phyloP scores from a whole-genome alignment of 1,284 basidiomycete genomes.

The Austroboletus rostrupii region DNA sequence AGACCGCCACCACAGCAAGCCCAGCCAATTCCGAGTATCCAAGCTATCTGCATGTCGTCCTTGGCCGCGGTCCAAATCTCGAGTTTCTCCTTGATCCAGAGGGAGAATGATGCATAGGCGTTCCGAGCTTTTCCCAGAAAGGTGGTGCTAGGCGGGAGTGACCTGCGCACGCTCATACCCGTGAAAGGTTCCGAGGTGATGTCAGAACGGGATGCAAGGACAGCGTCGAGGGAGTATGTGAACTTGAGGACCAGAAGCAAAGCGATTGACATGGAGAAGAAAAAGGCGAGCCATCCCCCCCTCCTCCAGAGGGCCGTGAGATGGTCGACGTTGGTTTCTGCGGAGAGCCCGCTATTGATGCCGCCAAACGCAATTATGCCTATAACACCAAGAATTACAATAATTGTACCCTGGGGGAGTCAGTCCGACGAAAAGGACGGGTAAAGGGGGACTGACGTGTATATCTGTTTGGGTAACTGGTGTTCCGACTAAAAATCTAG shows the following conservation, averaged over 20 bases:
- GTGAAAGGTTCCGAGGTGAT: conserved; percentile 55
- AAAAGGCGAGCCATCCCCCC: conserved; percentile 83
- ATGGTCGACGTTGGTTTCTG: conserved; percentile 65
- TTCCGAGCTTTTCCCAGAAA: conserved; percentile 31
- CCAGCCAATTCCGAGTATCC: conserved; percentile 91
- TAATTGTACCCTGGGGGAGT: conserved; percentile 62
- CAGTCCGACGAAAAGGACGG: neutral
- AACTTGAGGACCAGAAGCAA: conserved; percentile 65
- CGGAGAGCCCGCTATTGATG: conserved; percentile 71
- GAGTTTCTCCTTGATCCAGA: conserved; percentile 55
- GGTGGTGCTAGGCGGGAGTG: conserved; percentile 22
- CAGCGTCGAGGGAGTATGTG: conserved; percentile 60
- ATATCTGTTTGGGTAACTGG: conserved; percentile 79
- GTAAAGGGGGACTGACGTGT: conserved; percentile 43
- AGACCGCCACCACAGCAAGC: conserved; percentile 86
- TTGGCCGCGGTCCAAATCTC: conserved; percentile 76
- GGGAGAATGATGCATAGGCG: conserved; percentile 47
- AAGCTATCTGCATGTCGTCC: conserved; percentile 79
- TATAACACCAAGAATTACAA: conserved; percentile 78
- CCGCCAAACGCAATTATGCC: conserved; percentile 85
- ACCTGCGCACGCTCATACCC: conserved; percentile 34
- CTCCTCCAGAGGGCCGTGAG: conserved; percentile 82
- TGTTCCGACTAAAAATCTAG: conserved; percentile 76
- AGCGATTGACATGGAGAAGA: conserved; percentile 73
- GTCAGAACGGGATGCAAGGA: conserved; percentile 64